Percentiles rank a stretch among this genome's conserved stretches.
Evolutionary conservation across 1,139 yeast genomes (phyloP).

Genomic region (Hemisphaericaspora subhashii): DNA sequence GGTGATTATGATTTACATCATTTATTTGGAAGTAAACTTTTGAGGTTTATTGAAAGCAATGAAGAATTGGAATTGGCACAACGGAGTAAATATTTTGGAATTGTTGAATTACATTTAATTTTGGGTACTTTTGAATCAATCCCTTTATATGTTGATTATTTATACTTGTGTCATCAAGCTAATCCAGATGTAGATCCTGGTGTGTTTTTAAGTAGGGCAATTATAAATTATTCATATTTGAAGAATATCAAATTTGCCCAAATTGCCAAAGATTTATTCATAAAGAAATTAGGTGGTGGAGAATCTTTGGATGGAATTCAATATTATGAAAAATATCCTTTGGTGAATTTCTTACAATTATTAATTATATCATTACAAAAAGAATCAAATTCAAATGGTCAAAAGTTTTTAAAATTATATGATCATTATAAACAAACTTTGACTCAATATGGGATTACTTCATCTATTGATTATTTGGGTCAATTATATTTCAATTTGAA

Average conservation of each 20-base stretch:
- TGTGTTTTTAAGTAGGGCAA: conserved; percentile 57
- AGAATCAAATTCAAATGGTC: conserved; percentile 44
- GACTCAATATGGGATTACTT: conserved; percentile 29
- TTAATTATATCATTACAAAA: conserved; percentile 63
- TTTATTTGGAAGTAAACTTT: conserved; percentile 67
- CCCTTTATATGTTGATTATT: conserved; percentile 49
- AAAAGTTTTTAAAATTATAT: conserved; percentile 55
- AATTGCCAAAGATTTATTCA: conserved; percentile 42
- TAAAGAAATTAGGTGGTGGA: conserved; percentile 21
- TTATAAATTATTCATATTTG: conserved; percentile 67
- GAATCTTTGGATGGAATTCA: conserved; percentile 16
- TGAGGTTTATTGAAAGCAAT: conserved; percentile 26
- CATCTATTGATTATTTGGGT: conserved; percentile 51
- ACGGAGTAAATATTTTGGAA: conserved; percentile 35
- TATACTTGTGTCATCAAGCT: conserved; percentile 42
- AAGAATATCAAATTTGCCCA: conserved; percentile 61
- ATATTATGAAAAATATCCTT: conserved; percentile 27
- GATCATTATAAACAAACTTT: conserved; percentile 36
- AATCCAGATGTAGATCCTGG: conserved; percentile 44
- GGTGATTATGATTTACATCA: conserved; percentile 81
- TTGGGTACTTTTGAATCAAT: conserved; percentile 67
- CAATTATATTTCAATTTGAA: conserved; percentile 39
- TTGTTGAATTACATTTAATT: conserved; percentile 58
- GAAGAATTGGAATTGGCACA: conserved; percentile 25
- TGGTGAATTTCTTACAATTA: conserved; percentile 71